These are phyloP conservation scores for Lactarius psammicola DNA, from an alignment of 768 basidiomycete genomes.

Conservation along the genomic window DNA sequence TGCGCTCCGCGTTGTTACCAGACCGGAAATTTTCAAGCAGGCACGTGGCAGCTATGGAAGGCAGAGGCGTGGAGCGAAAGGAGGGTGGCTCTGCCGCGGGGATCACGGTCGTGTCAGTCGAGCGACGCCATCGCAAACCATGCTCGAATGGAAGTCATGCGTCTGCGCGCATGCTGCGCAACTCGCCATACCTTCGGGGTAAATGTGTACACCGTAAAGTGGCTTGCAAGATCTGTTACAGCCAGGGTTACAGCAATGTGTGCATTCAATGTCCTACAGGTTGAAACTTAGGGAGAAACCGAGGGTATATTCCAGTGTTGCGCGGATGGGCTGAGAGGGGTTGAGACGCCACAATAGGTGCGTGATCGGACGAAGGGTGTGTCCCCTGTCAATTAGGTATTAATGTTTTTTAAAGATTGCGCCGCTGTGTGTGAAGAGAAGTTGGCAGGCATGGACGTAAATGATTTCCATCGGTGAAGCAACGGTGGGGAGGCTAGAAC, in stretches of 20 bases:
- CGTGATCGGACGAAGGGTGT: constrained; percentile 8
- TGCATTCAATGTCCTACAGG: not conserved
- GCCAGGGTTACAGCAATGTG: too few relatives aligned
- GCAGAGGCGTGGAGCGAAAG: constrained; percentile 8
- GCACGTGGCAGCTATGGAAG: not conserved
- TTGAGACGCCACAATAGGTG: constrained; percentile 3
- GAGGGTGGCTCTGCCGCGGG: constrained; percentile 11
- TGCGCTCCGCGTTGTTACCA: constrained; percentile 3
- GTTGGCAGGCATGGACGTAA: not conserved
- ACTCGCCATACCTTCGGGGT: not conserved
- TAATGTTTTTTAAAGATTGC: not conserved
- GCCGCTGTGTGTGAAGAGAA: constrained; percentile 4
- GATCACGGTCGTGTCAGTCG: not conserved
- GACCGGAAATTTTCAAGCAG: not conserved
- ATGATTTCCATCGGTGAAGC: not conserved
- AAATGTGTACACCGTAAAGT: not conserved
- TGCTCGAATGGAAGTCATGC: not conserved
- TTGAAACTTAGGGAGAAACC: not conserved
- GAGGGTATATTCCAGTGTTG: not conserved
- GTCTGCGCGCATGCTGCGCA: not conserved
- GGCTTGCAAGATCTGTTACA: not conserved
- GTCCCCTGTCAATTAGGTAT: not conserved
- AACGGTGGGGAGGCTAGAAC: not conserved
- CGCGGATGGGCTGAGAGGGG: not conserved
- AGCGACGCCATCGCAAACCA: not conserved